Base-by-base conservation (phyloP, 495 filamentous ascomycete genomes). In the Penicillium robsamsonii region DNA sequence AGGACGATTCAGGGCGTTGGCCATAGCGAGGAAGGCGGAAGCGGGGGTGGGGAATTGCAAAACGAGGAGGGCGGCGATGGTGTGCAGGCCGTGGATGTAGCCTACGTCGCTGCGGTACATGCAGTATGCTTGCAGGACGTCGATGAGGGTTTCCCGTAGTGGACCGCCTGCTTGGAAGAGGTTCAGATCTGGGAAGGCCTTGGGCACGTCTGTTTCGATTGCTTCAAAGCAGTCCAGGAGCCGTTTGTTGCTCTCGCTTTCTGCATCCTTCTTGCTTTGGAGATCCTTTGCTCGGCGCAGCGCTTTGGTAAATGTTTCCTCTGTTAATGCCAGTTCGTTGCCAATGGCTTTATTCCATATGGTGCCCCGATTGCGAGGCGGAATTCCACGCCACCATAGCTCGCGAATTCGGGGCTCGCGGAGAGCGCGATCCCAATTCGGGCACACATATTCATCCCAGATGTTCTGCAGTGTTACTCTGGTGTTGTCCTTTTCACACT, bases 21-120 rank as follows among this genome's bases (percentile, higher is more conserved):
- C 88, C 42, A 98, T 84, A 18, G 85, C 78, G 56, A 90, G 77
- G 70, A 98, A 98, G n/a, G 90, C 80, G 15, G 85, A 79, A 11
- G 83, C 69, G 0, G 89, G 78, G 0, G 84, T 83, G 0, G 87
- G 81, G 48, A 96, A 86, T 67, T 94, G 90, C 25, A 96, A 81
- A 31, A 95, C 84, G 15, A 96, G 79, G n/a, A 96, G 79, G 4
- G 87, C 93, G 3, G 92, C 91, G 58, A 96, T 88, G 10, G 86
- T 87, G 70, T 96, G 92, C 59, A 90, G 90, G 54, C 93, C 92
- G 53, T 84, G 82, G 50, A 92, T 82, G 60, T 96, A 96, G 58
- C 93, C 93, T 57, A 97, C 90, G 69, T 98, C 94, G 58, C 85
- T 87, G 56, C 94, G 84, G 72, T 98, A 97, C 89, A 95, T 91